Base-by-base conservation (phyloP, 345 rosid genomes). In the Corchorus olitorius region DNA sequence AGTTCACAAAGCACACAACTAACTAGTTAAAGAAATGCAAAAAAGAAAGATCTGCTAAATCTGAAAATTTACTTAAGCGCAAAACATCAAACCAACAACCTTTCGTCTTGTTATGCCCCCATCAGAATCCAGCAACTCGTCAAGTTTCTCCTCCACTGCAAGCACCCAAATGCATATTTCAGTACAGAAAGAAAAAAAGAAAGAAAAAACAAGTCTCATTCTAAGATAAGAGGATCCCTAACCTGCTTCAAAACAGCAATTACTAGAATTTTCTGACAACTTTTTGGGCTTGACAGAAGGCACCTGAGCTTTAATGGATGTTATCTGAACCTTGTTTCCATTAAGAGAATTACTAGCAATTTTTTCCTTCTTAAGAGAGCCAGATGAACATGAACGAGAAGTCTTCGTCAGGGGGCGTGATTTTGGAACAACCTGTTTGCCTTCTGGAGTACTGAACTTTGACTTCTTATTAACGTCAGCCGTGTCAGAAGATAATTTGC, bases 121-220 rank as follows among this genome's bases (percentile, higher is more conserved):
- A 63, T 84, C 95, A 73, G 73, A 85, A 88, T 93, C 99, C 87
- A 96, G 91, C 87, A 96, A 80, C 79, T 96, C 99, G 77, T 94
- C 93, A 56, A 96, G 89, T 86, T 94, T 96, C 88, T 87, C 99
- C 78, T 93, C 92, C 82, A 96, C 99, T 96, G 95, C 83, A 83
- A 78, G 73, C n/a, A 78, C 43, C 65, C 61, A 59, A 75, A 16
- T 46, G 54, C 39, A 70, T 33, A 68, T 62, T 73, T 60, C 49
- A 49, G 43, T 17, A 74, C 14, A 27, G 27, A 27, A 27, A 12
- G 34, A 15, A 14, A 5, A 37, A 76, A 53, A 17, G 10, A 13
- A 13, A 43, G 1, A 13, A 39, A 52, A 20, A 16, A 9, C 33
- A 10, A 27, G 60, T 70, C 33, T 56, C 39, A 66, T 22, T 50